Conservation (phyloP, 108 stramenopile species). For the Cyclotella atomus region DNA sequence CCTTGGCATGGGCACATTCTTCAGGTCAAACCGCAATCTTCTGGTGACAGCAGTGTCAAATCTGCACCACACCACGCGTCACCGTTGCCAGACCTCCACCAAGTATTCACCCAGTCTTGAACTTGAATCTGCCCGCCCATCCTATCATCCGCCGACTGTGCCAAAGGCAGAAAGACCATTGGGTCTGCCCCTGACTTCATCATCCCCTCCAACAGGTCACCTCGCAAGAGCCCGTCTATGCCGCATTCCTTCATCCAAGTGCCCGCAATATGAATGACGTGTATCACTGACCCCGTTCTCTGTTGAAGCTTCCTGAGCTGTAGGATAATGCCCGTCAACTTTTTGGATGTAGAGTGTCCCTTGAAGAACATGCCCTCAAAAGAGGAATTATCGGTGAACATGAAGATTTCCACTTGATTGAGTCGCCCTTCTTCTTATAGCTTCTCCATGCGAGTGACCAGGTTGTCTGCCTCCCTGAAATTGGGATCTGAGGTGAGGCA, state of each 20-base stretch:
- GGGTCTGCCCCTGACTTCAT: constrained; percentile 33
- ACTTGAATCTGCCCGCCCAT: background rate
- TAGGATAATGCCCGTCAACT: constrained; percentile 40
- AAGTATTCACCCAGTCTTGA: constrained; percentile 2
- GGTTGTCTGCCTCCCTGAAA: constrained; percentile 37
- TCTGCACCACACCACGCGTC: background rate
- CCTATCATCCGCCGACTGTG: constrained; percentile 21
- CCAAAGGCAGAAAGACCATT: constrained; percentile 40
- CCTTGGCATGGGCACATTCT: background rate
- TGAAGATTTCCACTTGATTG: constrained; percentile 29
- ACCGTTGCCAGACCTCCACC: background rate
- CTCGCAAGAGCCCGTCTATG: constrained; percentile 36
- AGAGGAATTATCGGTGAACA: constrained; percentile 51
- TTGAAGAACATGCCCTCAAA: constrained; percentile 49
- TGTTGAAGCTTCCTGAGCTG: constrained; percentile 3
- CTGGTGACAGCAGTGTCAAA: background rate
- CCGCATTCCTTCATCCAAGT: constrained; percentile 22
- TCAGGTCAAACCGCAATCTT: constrained; percentile 10
- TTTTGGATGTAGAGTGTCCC: constrained; percentile 38
- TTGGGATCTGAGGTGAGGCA: too few species aligned
- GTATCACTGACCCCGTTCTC: background rate
- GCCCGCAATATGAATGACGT: constrained; percentile 21
- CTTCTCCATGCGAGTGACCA: constrained; percentile 22
- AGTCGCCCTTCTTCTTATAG: background rate
- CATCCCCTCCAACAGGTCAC: constrained; percentile 41